Conservation (phyloP, 176 grass and related monocot genomes). For the Carex scoparia region DNA sequence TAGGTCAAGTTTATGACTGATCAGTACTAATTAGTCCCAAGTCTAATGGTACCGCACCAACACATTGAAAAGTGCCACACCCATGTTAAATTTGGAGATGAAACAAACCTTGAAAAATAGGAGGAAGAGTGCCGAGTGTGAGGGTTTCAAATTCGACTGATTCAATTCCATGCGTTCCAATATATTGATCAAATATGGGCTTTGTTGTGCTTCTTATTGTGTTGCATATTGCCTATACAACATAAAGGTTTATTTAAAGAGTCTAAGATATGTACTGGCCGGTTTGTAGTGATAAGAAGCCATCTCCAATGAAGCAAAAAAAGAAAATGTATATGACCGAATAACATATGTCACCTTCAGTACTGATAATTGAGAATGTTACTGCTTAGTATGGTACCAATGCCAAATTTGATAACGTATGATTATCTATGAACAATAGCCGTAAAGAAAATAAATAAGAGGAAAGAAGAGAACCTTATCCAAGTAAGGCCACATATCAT, state of each 20-base stretch:
- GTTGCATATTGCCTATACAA: slow-evolving; percentile 73
- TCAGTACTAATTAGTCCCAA: not conserved
- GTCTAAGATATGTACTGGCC: not conserved
- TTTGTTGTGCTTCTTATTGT: slow-evolving; percentile 48
- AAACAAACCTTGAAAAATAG: slow-evolving; percentile 62
- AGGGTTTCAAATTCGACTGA: slow-evolving; percentile 72
- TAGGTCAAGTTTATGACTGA: not conserved
- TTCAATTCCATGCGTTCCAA: slow-evolving; percentile 75
- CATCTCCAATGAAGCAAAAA: not conserved
- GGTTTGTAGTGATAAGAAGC: not conserved
- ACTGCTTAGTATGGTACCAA: not conserved
- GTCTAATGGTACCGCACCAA: not conserved
- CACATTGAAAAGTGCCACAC: not conserved
- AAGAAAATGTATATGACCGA: not conserved
- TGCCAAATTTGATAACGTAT: not conserved
- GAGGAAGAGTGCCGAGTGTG: slow-evolving; percentile 74
- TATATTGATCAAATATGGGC: slow-evolving; percentile 77
- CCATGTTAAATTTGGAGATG: not conserved
- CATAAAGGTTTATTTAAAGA: not conserved
- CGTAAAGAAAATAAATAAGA: slow-evolving; percentile 45
- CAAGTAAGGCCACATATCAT: slow-evolving; percentile 80
- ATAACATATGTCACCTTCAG: not conserved
- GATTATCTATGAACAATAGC: slow-evolving; percentile 21
- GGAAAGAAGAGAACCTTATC: slow-evolving; percentile 71
- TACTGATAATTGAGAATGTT: not conserved